Evolutionary conservation across 805 yeast genomes (phyloP).

Genomic region (Zygoascus flipseniorum): DNA sequence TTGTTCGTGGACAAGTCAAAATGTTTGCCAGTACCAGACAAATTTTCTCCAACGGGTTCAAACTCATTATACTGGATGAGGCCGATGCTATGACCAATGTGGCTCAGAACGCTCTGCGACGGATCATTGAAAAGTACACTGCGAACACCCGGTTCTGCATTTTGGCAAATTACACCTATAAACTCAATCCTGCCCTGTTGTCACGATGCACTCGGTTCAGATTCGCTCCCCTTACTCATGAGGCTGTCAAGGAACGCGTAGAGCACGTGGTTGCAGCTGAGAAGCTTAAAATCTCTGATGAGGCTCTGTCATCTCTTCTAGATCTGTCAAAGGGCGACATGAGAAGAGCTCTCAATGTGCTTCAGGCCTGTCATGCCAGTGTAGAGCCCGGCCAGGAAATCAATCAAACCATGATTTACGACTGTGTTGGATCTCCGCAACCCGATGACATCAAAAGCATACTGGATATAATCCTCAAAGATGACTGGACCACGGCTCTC

Average conservation of each 20-base stretch:
- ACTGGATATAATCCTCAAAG: slow-evolving; percentile 68
- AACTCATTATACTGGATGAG: slow-evolving; percentile 86
- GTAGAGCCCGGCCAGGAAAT: slow-evolving; percentile 47
- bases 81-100: slow-evolving; percentile 97
- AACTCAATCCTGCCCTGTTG: slow-evolving; percentile 85
- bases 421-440: slow-evolving; percentile 92
- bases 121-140: slow-evolving; percentile 90
- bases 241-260: slow-evolving; percentile 62
- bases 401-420: slow-evolving; percentile 70
- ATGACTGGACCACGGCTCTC: slow-evolving; percentile 79
- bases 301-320: slow-evolving; percentile 60
- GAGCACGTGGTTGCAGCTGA: slow-evolving; percentile 64
- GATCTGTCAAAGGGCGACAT: slow-evolving; percentile 85
- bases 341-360: slow-evolving; percentile 88
- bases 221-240: slow-evolving; percentile 68
- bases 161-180: slow-evolving; percentile 91
- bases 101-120: slow-evolving; percentile 90
- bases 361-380: slow-evolving; percentile 90
- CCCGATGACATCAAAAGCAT: slow-evolving; percentile 76
- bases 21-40: slow-evolving; percentile 94
- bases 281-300: slow-evolving; percentile 44
- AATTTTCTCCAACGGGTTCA: slow-evolving; percentile 70
- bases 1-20: slow-evolving; percentile 95
- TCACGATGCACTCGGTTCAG: slow-evolving; percentile 95
- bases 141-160: slow-evolving; percentile 94